phyloP scores from a whole-genome alignment of 2,329 filamentous ascomycete species.

The Trichoderma semiorbis region DNA sequence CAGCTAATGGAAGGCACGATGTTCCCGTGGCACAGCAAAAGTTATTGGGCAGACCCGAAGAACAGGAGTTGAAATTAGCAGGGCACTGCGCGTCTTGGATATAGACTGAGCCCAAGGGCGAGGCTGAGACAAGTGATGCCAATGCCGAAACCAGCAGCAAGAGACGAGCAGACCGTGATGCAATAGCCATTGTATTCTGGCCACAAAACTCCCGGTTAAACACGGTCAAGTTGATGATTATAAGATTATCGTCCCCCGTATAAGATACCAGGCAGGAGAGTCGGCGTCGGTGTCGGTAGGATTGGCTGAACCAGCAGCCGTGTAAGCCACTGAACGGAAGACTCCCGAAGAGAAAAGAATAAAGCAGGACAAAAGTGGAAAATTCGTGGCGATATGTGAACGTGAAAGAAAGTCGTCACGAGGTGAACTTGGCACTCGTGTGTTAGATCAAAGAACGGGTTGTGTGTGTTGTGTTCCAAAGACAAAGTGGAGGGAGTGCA shows the following conservation, averaged over 20 bases:
- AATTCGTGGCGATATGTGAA: neutral
- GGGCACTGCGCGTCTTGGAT: slow-evolving; percentile 49
- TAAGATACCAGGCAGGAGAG: neutral
- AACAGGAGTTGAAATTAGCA: slow-evolving; percentile 51
- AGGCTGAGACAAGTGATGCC: slow-evolving; percentile 17
- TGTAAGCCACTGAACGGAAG: neutral
- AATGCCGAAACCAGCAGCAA: slow-evolving; percentile 19
- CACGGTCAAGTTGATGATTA: neutral
- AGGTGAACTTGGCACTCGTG: neutral
- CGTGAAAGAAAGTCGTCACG: slow-evolving; percentile 6
- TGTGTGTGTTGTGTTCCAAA: neutral
- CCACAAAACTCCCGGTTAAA: neutral
- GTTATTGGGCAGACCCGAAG: slow-evolving; percentile 52
- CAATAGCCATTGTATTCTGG: neutral
- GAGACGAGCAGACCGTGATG: slow-evolving; percentile 12
- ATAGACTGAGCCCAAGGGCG: slow-evolving; percentile 33
- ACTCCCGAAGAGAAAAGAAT: neutral
- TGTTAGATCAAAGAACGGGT: slow-evolving; percentile 11
- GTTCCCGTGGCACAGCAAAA: slow-evolving; percentile 62
- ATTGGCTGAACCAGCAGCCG: neutral
- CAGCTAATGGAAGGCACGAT: slow-evolving; percentile 59
- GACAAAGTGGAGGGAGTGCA: slow-evolving; percentile 1
- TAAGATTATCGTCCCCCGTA: neutral
- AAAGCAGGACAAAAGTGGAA: neutral
- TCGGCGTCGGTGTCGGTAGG: neutral